These are phyloP conservation scores for Sanghuangporus baumii DNA, from an alignment of 1,284 basidiomycete species.

Conservation along the genomic window DNA sequence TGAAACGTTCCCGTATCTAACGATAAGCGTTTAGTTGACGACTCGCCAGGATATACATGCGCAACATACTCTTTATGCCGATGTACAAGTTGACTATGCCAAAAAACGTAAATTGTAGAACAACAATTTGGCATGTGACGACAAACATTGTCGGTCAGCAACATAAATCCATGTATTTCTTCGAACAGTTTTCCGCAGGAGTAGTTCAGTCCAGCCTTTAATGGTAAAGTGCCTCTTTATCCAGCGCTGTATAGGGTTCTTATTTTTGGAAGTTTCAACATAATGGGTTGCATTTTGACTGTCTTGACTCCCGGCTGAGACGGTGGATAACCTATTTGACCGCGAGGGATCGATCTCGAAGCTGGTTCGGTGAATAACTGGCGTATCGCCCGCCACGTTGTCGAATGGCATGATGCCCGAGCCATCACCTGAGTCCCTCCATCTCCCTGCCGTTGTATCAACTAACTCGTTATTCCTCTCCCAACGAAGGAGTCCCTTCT, in stretches of 20 bases:
- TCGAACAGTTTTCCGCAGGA: slow-evolving; percentile 56
- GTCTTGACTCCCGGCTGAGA: slow-evolving; percentile 24
- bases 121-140: neutral
- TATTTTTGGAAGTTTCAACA: slow-evolving; percentile 30
- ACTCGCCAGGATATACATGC: neutral
- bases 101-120: neutral
- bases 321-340: slow-evolving; percentile 17
- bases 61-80: slow-evolving; percentile 54
- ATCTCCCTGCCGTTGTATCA: slow-evolving; percentile 55
- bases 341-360: slow-evolving; percentile 18
- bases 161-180: slow-evolving; percentile 71
- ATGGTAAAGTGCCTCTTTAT: slow-evolving; percentile 3
- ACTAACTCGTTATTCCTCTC: slow-evolving; percentile 57
- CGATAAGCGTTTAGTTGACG: neutral
- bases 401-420: slow-evolving; percentile 49
- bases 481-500: slow-evolving; percentile 68
- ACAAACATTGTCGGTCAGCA: slow-evolving; percentile 27
- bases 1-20: slow-evolving; percentile 58
- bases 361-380: slow-evolving; percentile 23
- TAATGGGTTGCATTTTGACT: slow-evolving; percentile 48
- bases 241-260: slow-evolving; percentile 25
- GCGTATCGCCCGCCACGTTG: slow-evolving; percentile 20
- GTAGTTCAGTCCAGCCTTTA: slow-evolving; percentile 11
- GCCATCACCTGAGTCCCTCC: slow-evolving; percentile 59
- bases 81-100: slow-evolving; percentile 59